Base-by-base conservation (phyloP, 805 yeast genomes). In the Candida golubevii region DNA sequence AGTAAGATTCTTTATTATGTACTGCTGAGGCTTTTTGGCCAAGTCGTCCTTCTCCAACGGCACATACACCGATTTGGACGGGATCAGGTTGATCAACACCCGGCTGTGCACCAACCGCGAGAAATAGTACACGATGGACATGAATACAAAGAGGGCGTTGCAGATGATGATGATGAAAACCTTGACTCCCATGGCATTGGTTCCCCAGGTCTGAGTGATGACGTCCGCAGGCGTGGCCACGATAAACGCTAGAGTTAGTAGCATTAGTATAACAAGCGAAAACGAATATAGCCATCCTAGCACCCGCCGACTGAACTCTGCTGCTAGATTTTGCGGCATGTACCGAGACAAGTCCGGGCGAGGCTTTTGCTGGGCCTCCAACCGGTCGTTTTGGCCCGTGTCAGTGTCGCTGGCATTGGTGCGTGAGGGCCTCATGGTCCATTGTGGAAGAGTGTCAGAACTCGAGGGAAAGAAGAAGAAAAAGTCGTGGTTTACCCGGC, bases 221-320 rank as follows among this genome's bases (percentile, higher is more conserved):
- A 88, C 80, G 62, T 91, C 97, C 12, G 88, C 77, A 0, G 95
- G 95, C 0, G 91, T 69, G 8, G 85, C 85, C 1, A 86, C 69
- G 26, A 82, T 69, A 44, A 89, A 77, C 0, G 82, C 87, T 15
- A 85, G 54, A 43, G 57, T 51, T 26, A 60, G 29, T 12, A 54
- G 47, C 41, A 73, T 48, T 26, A 75, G 60, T 9, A 78, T 54
- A 27, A 69, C 56, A 39, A 72, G 62, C 15, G 79, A 70, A 18
- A 69, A 58, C 11, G 75, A 69, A 44, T 77, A 77, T 11, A 72
- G 56, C 79, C 79, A 77, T 45, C 54, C 53, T 42, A 58, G 49
- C 31, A 58, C 54, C 30, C 52, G 52, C 39, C 49, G 44, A 23
- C 57, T 60, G 33, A 59, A 36, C 30, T 47, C 51, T 35, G 50